These are phyloP conservation scores for Vachellia collinsii DNA, from an alignment of 306 rosid species.

Conservation along the genomic window DNA sequence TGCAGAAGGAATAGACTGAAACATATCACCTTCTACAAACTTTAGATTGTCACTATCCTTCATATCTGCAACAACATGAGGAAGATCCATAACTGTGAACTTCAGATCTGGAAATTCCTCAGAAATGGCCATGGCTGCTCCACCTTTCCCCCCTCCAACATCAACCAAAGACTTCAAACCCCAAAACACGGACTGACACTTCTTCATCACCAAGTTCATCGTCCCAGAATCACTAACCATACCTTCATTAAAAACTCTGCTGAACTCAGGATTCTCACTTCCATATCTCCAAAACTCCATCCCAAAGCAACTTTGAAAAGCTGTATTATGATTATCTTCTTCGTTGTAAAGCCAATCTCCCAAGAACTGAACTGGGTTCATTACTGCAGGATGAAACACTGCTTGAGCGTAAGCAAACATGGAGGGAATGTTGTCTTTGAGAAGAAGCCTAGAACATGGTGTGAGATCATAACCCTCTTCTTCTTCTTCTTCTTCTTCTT, in stretches of 20 bases:
- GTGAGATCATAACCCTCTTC: background rate
- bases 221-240: background rate
- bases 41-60: background rate
- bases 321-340: background rate
- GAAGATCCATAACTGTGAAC: constrained; percentile 4
- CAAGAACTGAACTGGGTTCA: background rate
- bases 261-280: background rate
- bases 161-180: background rate
- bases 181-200: background rate
- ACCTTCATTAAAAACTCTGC: background rate
- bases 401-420: background rate
- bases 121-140: background rate
- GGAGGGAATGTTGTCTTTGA: background rate
- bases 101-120: constrained; percentile 4
- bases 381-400: background rate
- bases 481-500: background rate
- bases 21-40: constrained; percentile 2
- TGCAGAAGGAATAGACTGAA: constrained; percentile 6
- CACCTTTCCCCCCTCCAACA: background rate
- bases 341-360: background rate
- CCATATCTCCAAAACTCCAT: constrained; percentile 1
- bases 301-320: background rate
- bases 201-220: background rate
- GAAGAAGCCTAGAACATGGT: background rate
- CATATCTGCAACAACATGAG: background rate